A percentile compares a stretch with the other conserved stretches of the same genome.
Evolutionary conservation across 2,329 filamentous ascomycete species (phyloP).

Genomic region (Colletotrichum liriopes): DNA sequence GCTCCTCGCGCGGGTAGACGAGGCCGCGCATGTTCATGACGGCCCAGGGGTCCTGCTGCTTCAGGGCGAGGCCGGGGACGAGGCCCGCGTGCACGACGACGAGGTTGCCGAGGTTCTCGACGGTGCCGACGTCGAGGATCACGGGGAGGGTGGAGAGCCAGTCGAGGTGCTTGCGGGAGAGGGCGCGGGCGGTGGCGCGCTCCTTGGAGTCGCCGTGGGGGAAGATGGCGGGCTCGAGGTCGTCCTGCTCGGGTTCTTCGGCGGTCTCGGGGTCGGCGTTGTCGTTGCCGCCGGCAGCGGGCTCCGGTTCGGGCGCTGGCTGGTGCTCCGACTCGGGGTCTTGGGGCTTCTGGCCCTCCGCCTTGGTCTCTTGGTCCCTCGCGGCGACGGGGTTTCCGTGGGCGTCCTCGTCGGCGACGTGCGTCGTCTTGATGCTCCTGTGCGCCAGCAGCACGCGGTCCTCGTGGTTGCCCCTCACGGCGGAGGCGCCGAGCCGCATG

Average conservation of each 20-base stretch:
- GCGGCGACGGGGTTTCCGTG: conserved; percentile 46
- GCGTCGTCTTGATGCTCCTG: conserved; percentile 55
- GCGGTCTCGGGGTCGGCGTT: conserved; percentile 47
- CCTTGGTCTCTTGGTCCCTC: conserved; percentile 45
- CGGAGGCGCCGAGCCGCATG: conserved; percentile 81
- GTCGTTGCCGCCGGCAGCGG: conserved; percentile 29
- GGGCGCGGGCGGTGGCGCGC: conserved; percentile 70
- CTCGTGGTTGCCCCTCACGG: conserved; percentile 94
- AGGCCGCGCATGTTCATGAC: conserved; percentile 95
- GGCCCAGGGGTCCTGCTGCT: conserved; percentile 81
- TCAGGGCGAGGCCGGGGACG: conserved; percentile 80
- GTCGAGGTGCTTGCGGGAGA: conserved; percentile 71
- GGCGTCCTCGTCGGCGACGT: conserved; percentile 44
- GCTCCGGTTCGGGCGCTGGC: conserved; percentile 24
- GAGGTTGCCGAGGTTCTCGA: conserved; percentile 67
- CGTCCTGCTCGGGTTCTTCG: conserved; percentile 33
- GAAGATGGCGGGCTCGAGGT: conserved; percentile 45
- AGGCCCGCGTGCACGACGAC: conserved; percentile 90
- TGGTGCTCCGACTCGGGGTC: conserved; percentile 44
- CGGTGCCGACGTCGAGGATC: conserved; percentile 80
- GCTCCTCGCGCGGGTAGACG: conserved; percentile 64
- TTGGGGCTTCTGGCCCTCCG: conserved; percentile 11
- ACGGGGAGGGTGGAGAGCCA: conserved; percentile 83
- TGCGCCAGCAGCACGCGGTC: conserved; percentile 84
- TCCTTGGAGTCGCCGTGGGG: conserved; percentile 57